Evolutionary conservation across 441 rosid species (phyloP), one percentile per base, ranked within the genome.

Genomic region (Gossypium trilobum): DNA sequence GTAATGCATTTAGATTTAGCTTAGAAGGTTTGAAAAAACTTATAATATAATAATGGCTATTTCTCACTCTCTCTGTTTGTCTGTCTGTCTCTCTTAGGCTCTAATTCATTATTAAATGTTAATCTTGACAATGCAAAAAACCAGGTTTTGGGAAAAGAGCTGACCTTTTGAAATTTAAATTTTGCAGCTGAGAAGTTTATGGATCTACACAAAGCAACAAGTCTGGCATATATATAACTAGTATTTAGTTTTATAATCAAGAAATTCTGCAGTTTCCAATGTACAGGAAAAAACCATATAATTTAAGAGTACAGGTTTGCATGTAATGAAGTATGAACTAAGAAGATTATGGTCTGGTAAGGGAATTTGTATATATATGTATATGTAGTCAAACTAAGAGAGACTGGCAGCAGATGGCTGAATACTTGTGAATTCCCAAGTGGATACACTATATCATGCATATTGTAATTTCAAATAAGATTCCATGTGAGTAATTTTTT

Each of bases 131-230:
- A 13, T 71, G 74, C 82, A 54, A 69, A 75, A 78, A 77, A 70
- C 76, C 75, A 73, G 31, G 79, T 54, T 61, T 79, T 20, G 77
- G 72, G 70, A 72, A 64, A 72, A 55, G 82, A 56, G 71, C 74
- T 73, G 46, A 14, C 66, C 23, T 58, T 75, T 73, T 20, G 29
- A 68, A 74, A 67, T 77, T 59, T n/a, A 78, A 65, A 29, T 74
- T 60, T 73, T 63, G 66, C n/a, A 77, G 80, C 78, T 69, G 74
- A 68, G 63, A 83, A 79, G 72, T 20, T 51, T 78, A 78, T 78
- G 70, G 82, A 75, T 78, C 66, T 70, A 77, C 74, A 62, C 67
- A 55, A 46, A 63, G 50, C 50, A 79, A 77, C 62, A 66, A 54
- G 68, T 23, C 71, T 57, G 25, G 14, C 29, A 17, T 39, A 13